phyloP scores from a whole-genome alignment of 345 rosid genomes.

The Salix exigua region DNA sequence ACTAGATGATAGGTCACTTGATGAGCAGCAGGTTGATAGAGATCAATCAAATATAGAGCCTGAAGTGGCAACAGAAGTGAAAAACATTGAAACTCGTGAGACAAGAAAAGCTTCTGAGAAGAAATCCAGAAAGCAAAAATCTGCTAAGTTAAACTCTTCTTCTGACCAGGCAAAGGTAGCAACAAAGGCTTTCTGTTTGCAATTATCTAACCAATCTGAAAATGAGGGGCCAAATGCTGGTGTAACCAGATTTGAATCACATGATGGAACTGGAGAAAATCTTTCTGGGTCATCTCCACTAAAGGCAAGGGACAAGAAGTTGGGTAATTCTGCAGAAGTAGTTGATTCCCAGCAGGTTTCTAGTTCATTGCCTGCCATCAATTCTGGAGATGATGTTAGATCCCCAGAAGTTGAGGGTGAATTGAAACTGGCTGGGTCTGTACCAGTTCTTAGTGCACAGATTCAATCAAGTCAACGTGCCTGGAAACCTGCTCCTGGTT shows the following conservation, averaged over 20 bases:
- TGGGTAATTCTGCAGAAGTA: slow-evolving; percentile 26
- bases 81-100: slow-evolving; percentile 51
- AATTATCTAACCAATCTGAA: slow-evolving; percentile 46
- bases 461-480: slow-evolving; percentile 49
- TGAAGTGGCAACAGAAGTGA: slow-evolving; percentile 34
- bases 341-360: slow-evolving; percentile 33
- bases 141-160: slow-evolving; percentile 42
- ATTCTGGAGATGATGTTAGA: slow-evolving; percentile 32
- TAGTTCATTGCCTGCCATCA: slow-evolving; percentile 24
- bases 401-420: slow-evolving; percentile 40
- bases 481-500: slow-evolving; percentile 98
- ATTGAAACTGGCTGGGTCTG: slow-evolving; percentile 13
- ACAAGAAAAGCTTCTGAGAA: slow-evolving; percentile 65
- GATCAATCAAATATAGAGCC: slow-evolving; percentile 33
- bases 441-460: slow-evolving; percentile 29
- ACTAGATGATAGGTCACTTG: slow-evolving; percentile 18
- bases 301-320: slow-evolving; percentile 26
- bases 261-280: slow-evolving; percentile 16
- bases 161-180: slow-evolving; percentile 54
- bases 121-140: slow-evolving; percentile 80
- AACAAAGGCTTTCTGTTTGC: slow-evolving; percentile 35
- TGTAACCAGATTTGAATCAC: slow-evolving; percentile 26
- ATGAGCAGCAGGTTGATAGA: slow-evolving; percentile 32
- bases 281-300: slow-evolving; percentile 21
- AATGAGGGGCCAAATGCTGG: slow-evolving; percentile 33